Evolutionary conservation across 805 yeast species (phyloP).

Genomic region (Candida bentonensis): DNA sequence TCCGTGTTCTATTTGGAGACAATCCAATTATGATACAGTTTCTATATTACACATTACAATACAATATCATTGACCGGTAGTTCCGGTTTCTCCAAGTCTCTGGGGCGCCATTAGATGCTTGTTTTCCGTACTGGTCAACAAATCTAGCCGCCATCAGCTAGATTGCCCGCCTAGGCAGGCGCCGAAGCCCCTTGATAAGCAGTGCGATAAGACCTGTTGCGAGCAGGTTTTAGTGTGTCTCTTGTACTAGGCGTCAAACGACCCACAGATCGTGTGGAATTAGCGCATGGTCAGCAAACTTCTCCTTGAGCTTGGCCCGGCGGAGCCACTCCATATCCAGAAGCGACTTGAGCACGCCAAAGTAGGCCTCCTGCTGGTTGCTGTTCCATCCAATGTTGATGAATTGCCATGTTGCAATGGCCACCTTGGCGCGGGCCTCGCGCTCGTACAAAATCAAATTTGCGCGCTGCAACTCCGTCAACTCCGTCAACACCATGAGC

Average conservation of each 20-base stretch:
- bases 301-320: slow-evolving; percentile 7
- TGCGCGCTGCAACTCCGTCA: background rate
- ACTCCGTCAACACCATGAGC: background rate
- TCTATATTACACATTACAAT: no score
- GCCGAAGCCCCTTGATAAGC: no score
- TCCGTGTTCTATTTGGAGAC: no score
- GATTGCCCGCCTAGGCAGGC: no score
- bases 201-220: no score
- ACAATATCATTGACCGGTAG: no score
- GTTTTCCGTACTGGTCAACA: no score
- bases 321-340: slow-evolving; percentile 11
- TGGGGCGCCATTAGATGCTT: no score
- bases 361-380: slow-evolving; percentile 11
- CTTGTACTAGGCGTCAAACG: background rate
- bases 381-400: background rate
- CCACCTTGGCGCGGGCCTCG: background rate
- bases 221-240: no score
- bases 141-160: no score
- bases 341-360: slow-evolving; percentile 17
- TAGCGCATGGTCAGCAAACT: background rate
- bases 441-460: background rate
- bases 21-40: no score
- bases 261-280: slow-evolving; percentile 1
- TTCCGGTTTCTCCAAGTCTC: no score
- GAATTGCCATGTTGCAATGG: slow-evolving; percentile 6